phyloP scores from a whole-genome alignment of 768 basidiomycete genomes.

The Tulasnella sp. region DNA sequence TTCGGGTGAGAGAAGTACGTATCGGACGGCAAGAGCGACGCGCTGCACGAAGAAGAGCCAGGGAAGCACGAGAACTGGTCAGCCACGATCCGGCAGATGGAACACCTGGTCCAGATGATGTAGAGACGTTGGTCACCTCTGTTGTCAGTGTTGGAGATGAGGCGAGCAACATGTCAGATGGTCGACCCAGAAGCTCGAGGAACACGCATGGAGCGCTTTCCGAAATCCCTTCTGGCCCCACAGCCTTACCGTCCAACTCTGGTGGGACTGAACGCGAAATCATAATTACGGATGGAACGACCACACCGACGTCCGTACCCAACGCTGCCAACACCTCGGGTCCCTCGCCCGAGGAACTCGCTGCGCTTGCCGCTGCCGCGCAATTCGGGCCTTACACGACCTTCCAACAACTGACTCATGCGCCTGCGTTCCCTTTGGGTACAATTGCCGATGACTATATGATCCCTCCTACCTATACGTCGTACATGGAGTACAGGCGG shows the following conservation, averaged over 20 bases:
- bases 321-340: constrained; percentile 25
- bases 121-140: constrained; percentile 6
- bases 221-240: background rate
- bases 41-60: constrained; percentile 67
- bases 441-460: constrained; percentile 82
- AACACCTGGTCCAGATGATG: background rate
- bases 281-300: background rate
- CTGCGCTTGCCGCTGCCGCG: constrained; percentile 48
- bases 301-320: background rate
- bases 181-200: no score
- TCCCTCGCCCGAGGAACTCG: constrained; percentile 50
- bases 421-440: constrained; percentile 78
- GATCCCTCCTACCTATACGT: constrained; percentile 80
- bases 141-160: constrained; percentile 32
- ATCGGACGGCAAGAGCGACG: constrained; percentile 80
- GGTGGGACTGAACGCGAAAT: background rate
- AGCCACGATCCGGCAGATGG: background rate
- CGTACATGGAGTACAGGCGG: constrained; percentile 58
- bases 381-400: constrained; percentile 79
- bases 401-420: constrained; percentile 78
- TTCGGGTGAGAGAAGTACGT: constrained; percentile 85
- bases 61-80: constrained; percentile 33
- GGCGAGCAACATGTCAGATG: background rate
- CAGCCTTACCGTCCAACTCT: background rate
- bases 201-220: no score